These are phyloP conservation scores for Pleurotus platypus DNA, from an alignment of 768 basidiomycete genomes.

Conservation along the genomic window DNA sequence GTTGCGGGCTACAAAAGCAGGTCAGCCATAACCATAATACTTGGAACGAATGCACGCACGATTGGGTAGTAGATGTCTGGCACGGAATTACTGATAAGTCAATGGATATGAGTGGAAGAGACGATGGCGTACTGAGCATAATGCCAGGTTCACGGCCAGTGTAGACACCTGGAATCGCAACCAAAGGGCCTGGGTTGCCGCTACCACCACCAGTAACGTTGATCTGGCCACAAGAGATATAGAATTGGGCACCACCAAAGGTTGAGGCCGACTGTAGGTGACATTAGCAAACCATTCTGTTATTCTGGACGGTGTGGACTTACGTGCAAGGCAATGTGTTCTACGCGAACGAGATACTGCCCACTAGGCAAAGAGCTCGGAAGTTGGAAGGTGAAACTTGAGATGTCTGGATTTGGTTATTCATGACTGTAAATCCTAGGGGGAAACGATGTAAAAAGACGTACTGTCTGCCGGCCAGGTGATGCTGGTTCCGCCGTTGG, in stretches of 20 bases:
- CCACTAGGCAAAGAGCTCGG: constrained; percentile 35
- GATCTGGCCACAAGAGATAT: constrained; percentile 35
- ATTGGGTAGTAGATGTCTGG: constrained; percentile 6
- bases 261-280: constrained; percentile 20
- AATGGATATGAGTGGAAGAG: neutral
- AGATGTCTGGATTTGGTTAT: constrained; percentile 13
- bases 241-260: constrained; percentile 38
- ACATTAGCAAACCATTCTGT: neutral
- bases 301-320: neutral
- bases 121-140: neutral
- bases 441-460: constrained; percentile 6
- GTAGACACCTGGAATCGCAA: constrained; percentile 34
- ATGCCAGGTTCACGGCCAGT: constrained; percentile 20
- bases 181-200: constrained; percentile 31
- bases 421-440: neutral
- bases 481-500: constrained; percentile 43
- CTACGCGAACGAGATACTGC: constrained; percentile 38
- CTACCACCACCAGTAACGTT: constrained; percentile 37
- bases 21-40: too few species aligned
- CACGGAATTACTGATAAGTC: neutral
- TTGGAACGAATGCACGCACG: neutral
- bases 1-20: too few species aligned
- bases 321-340: constrained; percentile 39
- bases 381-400: constrained; percentile 31
- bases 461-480: constrained; percentile 40